Evolutionary conservation across 495 filamentous ascomycete species (phyloP).

Genomic region (Podospora australis): DNA sequence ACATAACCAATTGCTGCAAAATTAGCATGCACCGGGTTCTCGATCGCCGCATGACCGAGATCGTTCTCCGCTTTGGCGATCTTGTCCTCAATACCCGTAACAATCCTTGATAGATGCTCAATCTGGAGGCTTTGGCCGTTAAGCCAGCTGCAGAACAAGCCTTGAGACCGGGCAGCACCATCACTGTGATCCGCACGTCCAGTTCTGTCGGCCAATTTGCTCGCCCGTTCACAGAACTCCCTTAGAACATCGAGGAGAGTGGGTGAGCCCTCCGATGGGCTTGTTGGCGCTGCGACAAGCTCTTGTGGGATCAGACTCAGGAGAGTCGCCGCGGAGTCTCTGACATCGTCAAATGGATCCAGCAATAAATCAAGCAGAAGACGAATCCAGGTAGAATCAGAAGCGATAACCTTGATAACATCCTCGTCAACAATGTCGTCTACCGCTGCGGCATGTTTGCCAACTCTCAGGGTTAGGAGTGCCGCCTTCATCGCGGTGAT

Average conservation of each 20-base stretch:
- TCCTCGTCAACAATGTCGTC: slow-evolving; percentile 24
- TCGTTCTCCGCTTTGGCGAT: slow-evolving; percentile 49
- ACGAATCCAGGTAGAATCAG: slow-evolving; percentile 47
- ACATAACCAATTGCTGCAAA: slow-evolving; percentile 54
- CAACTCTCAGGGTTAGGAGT: slow-evolving; percentile 51
- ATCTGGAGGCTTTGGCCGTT: slow-evolving; percentile 35
- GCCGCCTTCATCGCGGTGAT: slow-evolving; percentile 70
- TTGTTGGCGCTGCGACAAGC: slow-evolving; percentile 7
- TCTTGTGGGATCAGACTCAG: slow-evolving; percentile 40
- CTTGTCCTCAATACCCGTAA: slow-evolving; percentile 50
- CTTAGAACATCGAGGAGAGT: slow-evolving; percentile 23
- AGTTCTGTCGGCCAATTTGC: slow-evolving; percentile 50
- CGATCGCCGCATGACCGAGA: slow-evolving; percentile 53
- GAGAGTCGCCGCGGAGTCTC: slow-evolving; percentile 55
- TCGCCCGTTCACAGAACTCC: slow-evolving; percentile 47
- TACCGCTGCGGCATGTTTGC: slow-evolving; percentile 23
- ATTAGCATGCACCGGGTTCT: slow-evolving; percentile 63
- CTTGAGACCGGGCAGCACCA: slow-evolving; percentile 61
- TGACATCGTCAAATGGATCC: slow-evolving; percentile 90
- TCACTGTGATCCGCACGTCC: slow-evolving; percentile 84
- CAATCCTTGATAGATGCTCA: slow-evolving; percentile 39
- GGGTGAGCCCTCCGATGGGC: background rate
- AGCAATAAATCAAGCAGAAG: slow-evolving; percentile 69
- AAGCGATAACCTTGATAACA: slow-evolving; percentile 13
- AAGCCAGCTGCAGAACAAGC: slow-evolving; percentile 41